Evolutionary conservation across 371 early-diverging fungal genomes (phyloP).

Genomic region (Lichtheimia ornata): DNA sequence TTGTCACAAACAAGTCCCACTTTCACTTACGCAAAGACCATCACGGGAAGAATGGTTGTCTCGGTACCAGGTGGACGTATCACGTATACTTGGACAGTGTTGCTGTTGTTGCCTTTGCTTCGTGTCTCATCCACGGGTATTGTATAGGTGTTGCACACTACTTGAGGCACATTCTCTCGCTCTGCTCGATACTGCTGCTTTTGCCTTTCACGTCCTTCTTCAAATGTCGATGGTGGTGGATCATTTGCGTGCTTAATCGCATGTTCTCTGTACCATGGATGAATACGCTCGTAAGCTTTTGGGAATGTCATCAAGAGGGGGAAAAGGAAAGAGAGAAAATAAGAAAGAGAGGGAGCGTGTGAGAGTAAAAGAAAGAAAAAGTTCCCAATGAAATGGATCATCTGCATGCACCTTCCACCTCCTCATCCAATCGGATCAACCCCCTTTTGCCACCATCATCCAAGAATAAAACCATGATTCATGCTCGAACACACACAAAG

Average conservation of each 20-base stretch:
- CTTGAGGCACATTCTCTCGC: neutral
- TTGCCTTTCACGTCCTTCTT: neutral
- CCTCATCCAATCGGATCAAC: neutral
- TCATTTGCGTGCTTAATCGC: neutral
- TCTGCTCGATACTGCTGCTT: neutral
- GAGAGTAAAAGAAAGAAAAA: too few relatives aligned
- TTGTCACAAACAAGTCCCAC: neutral
- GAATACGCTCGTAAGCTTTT: constrained; percentile 1
- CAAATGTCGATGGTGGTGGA: neutral
- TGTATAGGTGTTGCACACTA: neutral
- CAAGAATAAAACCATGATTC: too few relatives aligned
- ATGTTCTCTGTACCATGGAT: neutral
- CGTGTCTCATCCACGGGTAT: neutral
- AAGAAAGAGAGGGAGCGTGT: neutral
- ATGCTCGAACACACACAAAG: neutral
- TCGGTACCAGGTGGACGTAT: constrained; percentile 13
- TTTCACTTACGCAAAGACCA: constrained; percentile 15
- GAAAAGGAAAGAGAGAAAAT: neutral
- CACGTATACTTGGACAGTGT: neutral
- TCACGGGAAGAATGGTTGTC: constrained; percentile 3
- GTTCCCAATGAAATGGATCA: neutral
- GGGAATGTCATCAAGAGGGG: neutral
- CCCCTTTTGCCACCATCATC: neutral
- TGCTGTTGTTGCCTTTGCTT: neutral
- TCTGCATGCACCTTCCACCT: neutral